Conservation (phyloP, 2,329 filamentous ascomycete genomes). For the Calonectria pteridis region DNA sequence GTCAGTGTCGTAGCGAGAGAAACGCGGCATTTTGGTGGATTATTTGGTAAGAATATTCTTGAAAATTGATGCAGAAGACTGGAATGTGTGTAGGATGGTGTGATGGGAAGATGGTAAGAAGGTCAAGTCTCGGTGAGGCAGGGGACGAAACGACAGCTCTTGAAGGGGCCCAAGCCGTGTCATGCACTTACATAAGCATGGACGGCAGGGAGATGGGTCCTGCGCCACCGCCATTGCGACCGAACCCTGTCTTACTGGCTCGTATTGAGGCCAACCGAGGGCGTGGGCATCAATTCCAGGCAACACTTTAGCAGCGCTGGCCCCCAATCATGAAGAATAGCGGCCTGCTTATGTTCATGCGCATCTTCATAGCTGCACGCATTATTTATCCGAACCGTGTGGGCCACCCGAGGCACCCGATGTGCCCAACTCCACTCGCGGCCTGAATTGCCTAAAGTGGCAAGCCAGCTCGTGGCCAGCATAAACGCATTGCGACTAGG, state of each 20-base stretch:
- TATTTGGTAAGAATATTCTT: not conserved
- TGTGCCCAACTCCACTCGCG: not conserved
- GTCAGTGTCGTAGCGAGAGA: conserved; percentile 60
- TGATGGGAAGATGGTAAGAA: not conserved
- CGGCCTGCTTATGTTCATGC: not conserved
- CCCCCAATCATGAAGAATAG: not conserved
- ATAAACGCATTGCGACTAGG: not conserved
- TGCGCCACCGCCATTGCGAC: conserved; percentile 25
- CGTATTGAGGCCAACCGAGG: not conserved
- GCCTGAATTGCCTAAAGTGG: not conserved
- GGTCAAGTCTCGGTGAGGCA: not conserved
- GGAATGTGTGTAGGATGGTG: not conserved
- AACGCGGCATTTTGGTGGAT: conserved; percentile 53
- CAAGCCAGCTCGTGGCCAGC: not conserved
- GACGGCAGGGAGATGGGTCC: conserved; percentile 27
- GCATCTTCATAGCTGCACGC: not conserved
- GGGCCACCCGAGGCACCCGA: not conserved
- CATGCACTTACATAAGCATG: conserved; percentile 25
- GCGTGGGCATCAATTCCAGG: not conserved
- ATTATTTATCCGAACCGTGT: not conserved
- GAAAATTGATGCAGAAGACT: not conserved
- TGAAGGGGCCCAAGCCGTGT: conserved; percentile 10
- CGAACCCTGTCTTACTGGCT: not conserved
- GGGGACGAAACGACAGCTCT: conserved; percentile 14
- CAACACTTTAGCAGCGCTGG: not conserved